Percentiles rank a stretch among this genome's conserved stretches.
These are phyloP conservation scores for Ogataea ganodermae DNA, from an alignment of 805 yeast genomes.

Conservation along the genomic window DNA sequence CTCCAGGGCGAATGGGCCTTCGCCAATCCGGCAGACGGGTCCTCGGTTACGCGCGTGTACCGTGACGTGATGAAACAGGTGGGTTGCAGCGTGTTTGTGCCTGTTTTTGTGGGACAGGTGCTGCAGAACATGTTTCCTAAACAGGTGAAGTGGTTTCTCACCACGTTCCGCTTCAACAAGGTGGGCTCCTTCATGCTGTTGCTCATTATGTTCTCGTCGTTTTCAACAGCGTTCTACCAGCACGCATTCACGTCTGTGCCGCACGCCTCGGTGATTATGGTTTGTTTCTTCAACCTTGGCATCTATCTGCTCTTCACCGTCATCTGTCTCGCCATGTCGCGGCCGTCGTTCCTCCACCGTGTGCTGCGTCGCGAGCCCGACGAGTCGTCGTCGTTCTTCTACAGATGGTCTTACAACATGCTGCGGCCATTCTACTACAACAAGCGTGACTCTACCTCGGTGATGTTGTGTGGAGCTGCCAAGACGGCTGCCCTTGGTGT, in stretches of 20 bases:
- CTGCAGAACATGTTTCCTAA: slow-evolving; percentile 69
- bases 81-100: slow-evolving; percentile 78
- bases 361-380: slow-evolving; percentile 51
- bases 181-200: slow-evolving; percentile 80
- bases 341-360: slow-evolving; percentile 53
- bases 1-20: slow-evolving; percentile 60
- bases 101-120: slow-evolving; percentile 86
- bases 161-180: slow-evolving; percentile 62
- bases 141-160: slow-evolving; percentile 60
- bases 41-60: slow-evolving; percentile 59
- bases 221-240: slow-evolving; percentile 85
- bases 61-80: slow-evolving; percentile 82
- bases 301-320: slow-evolving; percentile 75
- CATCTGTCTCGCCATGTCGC: slow-evolving; percentile 57
- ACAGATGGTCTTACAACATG: slow-evolving; percentile 45
- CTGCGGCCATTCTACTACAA: slow-evolving; percentile 70
- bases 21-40: slow-evolving; percentile 75
- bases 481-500: slow-evolving; percentile 93
- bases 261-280: slow-evolving; percentile 64
- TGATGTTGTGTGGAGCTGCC: slow-evolving; percentile 89
- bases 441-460: slow-evolving; percentile 70
- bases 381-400: slow-evolving; percentile 43
- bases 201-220: slow-evolving; percentile 59
- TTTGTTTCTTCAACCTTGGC: slow-evolving; percentile 82
- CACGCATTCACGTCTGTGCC: slow-evolving; percentile 60